phyloP scores from a whole-genome alignment of 1,284 basidiomycete species.

The Fomitopsis palustris region DNA sequence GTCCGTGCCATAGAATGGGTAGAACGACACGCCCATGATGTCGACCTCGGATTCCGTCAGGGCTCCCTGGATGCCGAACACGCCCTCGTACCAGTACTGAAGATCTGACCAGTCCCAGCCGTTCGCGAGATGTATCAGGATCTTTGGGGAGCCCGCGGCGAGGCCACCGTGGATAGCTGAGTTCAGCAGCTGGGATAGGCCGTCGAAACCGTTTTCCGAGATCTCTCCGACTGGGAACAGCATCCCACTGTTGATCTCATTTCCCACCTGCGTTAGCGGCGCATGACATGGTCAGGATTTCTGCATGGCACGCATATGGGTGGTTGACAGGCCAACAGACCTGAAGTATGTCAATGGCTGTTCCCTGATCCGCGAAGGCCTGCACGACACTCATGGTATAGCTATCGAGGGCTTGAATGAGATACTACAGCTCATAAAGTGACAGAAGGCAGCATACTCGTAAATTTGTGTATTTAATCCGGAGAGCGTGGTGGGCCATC shows the following conservation, averaged over 20 bases:
- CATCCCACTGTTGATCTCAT: constrained; percentile 61
- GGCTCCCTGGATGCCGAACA: constrained; percentile 48
- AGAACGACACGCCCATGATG: constrained; percentile 62
- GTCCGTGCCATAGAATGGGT: constrained; percentile 59
- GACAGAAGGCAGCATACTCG: constrained; percentile 31
- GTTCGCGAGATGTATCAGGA: constrained; percentile 60
- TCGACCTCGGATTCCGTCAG: constrained; percentile 50
- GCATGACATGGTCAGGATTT: not conserved
- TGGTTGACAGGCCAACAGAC: constrained; percentile 23
- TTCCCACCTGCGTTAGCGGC: constrained; percentile 41
- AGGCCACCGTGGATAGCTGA: constrained; percentile 48
- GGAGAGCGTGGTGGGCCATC: constrained; percentile 50
- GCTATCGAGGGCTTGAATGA: constrained; percentile 22
- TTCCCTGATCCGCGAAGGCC: constrained; percentile 49
- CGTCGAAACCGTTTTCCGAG: constrained; percentile 48
- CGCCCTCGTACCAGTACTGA: constrained; percentile 46
- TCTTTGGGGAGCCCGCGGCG: constrained; percentile 45
- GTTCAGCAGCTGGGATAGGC: constrained; percentile 57
- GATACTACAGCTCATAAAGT: not conserved
- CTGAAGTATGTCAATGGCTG: constrained; percentile 50
- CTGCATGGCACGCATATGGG: not conserved
- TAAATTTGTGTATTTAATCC: constrained; percentile 54
- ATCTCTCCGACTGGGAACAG: constrained; percentile 60
- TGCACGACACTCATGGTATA: constrained; percentile 52
- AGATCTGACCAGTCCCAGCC: constrained; percentile 53